Conservation (phyloP, 1,284 basidiomycete genomes). For the Ceratobasidium sp. region DNA sequence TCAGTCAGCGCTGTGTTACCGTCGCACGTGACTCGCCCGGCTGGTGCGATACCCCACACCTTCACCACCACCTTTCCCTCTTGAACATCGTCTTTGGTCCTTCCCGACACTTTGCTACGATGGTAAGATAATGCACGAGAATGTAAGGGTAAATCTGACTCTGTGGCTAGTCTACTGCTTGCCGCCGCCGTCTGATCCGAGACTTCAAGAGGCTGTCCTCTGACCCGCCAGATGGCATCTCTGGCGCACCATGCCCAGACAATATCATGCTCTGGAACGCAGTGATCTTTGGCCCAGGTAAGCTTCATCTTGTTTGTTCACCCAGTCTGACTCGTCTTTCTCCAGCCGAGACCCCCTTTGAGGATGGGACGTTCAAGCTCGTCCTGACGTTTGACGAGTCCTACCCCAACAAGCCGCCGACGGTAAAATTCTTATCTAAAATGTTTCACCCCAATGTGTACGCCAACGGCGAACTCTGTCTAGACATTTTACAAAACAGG, state of each 20-base stretch:
- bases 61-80: background rate
- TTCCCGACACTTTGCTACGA: background rate
- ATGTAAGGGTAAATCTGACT: conserved; percentile 4
- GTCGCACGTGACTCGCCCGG: conserved; percentile 19
- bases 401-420: conserved; percentile 98
- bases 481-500: conserved; percentile 97
- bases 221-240: conserved; percentile 96
- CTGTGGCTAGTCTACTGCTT: conserved; percentile 80
- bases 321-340: conserved; percentile 38
- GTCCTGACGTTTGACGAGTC: conserved; percentile 96
- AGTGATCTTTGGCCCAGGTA: conserved; percentile 97
- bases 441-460: conserved; percentile 99
- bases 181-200: conserved; percentile 90
- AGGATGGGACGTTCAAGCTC: conserved; percentile 98
- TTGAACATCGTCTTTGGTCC: background rate
- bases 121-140: background rate
- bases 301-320: conserved; percentile 54
- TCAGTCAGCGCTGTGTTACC: conserved; percentile 15
- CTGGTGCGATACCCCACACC: conserved; percentile 44
- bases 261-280: conserved; percentile 99
- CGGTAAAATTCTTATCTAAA: conserved; percentile 95
- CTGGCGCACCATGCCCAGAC: conserved; percentile 95
- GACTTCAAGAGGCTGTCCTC: conserved; percentile 96
- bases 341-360: conserved; percentile 96
- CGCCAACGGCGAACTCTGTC: conserved; percentile 96